These are phyloP conservation scores for Cryptococcus amylolentus DNA, from an alignment of 1,284 basidiomycete genomes.

Conservation along the genomic window DNA sequence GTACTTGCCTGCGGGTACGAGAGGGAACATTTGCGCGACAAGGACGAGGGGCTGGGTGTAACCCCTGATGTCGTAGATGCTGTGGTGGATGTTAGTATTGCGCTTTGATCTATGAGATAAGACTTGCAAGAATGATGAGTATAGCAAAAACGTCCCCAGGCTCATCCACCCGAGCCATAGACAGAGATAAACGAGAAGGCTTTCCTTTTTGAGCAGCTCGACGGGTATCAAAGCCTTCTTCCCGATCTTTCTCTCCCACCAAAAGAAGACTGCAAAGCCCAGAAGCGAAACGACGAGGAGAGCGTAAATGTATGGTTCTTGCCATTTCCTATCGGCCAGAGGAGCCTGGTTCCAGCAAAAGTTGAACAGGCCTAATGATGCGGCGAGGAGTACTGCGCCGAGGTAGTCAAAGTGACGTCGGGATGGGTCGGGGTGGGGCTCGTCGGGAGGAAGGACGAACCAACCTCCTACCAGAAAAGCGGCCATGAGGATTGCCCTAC, in stretches of 20 bases:
- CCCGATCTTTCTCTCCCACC: constrained; percentile 22
- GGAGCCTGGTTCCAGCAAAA: constrained; percentile 37
- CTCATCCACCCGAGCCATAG: constrained; percentile 35
- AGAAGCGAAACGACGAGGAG: constrained; percentile 24
- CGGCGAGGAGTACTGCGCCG: constrained; percentile 19
- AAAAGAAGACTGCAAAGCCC: constrained; percentile 21
- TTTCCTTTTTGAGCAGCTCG: constrained; percentile 20
- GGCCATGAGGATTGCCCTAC: constrained; percentile 21
- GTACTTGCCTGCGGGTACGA: constrained; percentile 8
- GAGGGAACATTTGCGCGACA: constrained; percentile 22
- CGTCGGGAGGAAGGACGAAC: constrained; percentile 21
- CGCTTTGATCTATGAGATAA: not conserved
- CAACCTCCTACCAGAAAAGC: constrained; percentile 14
- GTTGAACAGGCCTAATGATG: constrained; percentile 30
- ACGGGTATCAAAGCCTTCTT: constrained; percentile 26
- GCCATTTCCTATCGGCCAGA: constrained; percentile 14
- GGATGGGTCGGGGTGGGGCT: constrained; percentile 1
- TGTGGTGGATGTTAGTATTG: not conserved
- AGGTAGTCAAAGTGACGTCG: constrained; percentile 19
- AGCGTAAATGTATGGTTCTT: constrained; percentile 24
- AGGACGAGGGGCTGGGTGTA: constrained; percentile 18
- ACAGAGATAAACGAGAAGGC: constrained; percentile 23
- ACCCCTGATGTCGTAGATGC: constrained; percentile 23
- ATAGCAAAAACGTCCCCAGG: constrained; percentile 30
- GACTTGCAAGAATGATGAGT: constrained; percentile 21